Evolutionary conservation across 129 eudicot species (phyloP), one percentile per base, ranked within the genome.

Genomic region (Ambrosia artemisiifolia): DNA sequence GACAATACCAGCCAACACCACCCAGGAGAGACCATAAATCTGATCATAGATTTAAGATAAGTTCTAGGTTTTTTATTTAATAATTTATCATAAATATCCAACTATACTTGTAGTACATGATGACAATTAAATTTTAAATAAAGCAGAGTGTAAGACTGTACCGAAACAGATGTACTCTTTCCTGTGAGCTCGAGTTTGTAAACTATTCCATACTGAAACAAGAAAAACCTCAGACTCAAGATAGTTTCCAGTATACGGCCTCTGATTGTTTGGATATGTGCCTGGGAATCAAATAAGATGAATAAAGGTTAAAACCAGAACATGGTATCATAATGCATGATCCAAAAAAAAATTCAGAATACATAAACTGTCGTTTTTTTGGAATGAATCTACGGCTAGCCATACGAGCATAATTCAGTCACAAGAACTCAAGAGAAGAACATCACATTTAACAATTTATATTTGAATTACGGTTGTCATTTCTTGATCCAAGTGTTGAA

Each of bases 11-110:
- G 67, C 80, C 59, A 94, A 85, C 48, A 83, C 97, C 68, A 86
- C 82, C 99, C 97, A 90, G 54, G 97, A 94, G 88, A 84, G 86
- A 72, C 99, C 97, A 81, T 94, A 94, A 11, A 94, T 69, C 99
- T 94, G 73, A 32, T 67, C 55, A 80, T 51, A 76, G 66, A 50
- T 60, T 42, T 10, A 66, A 70, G 50, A 34, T 24, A 74, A 42
- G 9, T 13, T 28, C 44, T 8, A 35, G n/a, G 3, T 35, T 35
- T 16, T 35, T 63, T 6, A 59, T 32, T 40, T 19, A 61, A 5
- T 18, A 33, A 61, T 14, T 32, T 32, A 61, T 33, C 66, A 35
- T 11, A 61, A 33, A 32, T 14, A 44, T 12, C 66, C 66, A 56
- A 53, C 6, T 24, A 56, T 20, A 14, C 11, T 11, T 69, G 49